Percentiles rank a stretch among this genome's conserved stretches.
These are phyloP conservation scores for Guyanaporus albipodus DNA, from an alignment of 768 basidiomycete species.

Conservation along the genomic window DNA sequence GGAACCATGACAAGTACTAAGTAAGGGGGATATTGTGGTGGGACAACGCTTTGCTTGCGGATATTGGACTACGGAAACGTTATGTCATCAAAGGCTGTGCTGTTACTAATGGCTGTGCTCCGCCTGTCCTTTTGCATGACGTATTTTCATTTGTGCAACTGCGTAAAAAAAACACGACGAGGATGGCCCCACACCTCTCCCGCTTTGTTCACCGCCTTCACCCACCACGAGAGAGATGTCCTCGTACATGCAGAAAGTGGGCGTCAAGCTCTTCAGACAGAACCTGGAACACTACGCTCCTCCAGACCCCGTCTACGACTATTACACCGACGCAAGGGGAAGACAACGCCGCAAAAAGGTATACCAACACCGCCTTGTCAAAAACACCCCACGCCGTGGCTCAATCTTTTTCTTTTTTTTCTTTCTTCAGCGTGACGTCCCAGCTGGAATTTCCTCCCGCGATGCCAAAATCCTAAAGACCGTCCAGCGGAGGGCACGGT, in stretches of 20 bases:
- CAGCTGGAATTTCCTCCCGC: slow-evolving; percentile 70
- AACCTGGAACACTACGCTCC: slow-evolving; percentile 68
- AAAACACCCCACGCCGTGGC: no score
- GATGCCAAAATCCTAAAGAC: slow-evolving; percentile 73
- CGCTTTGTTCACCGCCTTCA: background rate
- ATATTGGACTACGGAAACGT: no score
- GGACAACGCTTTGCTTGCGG: no score
- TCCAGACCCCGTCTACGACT: slow-evolving; percentile 67
- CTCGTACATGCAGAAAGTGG: slow-evolving; percentile 40
- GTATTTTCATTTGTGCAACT: background rate
- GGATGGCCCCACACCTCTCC: background rate
- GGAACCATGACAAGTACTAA: slow-evolving; percentile 18
- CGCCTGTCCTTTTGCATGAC: background rate
- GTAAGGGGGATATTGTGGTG: no score
- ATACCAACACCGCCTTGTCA: no score
- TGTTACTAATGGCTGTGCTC: slow-evolving; percentile 10
- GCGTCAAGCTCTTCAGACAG: slow-evolving; percentile 56
- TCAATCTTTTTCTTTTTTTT: no score
- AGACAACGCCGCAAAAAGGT: slow-evolving; percentile 32
- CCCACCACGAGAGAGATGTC: slow-evolving; percentile 25
- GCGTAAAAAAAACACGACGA: background rate
- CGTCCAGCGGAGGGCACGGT: slow-evolving; percentile 74
- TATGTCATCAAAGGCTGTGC: no score
- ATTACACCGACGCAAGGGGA: slow-evolving; percentile 26
- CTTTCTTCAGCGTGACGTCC: slow-evolving; percentile 53